Evolutionary conservation across 1,284 basidiomycete genomes (phyloP), one percentile per base, ranked within the genome.

Genomic region (Laetiporus sulphureus): DNA sequence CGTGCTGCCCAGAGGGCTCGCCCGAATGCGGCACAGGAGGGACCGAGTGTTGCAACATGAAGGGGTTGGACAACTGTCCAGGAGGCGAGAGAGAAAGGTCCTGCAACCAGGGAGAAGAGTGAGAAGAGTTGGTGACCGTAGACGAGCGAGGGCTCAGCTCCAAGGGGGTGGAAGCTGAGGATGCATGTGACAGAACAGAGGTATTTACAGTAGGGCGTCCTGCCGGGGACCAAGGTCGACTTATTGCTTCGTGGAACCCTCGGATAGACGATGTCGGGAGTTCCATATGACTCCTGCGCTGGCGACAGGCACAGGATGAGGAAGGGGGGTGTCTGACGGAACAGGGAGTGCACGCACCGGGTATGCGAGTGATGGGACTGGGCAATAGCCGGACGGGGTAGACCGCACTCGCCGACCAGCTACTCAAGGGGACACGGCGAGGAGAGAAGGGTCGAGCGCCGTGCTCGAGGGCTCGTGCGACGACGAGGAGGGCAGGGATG

Each of bases 181-280:
- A 50, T 41, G 53, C 36, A 35, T 59, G 61, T 46, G 52, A 47
- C 16, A 60, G 41, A 32, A 63, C 51, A 7, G 65, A 59, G 19
- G 67, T 68, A 53, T 66, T 62, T 25, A 69, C 56, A 22, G 69
- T 63, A 29, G 67, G 65, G 34, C 65, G 63, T 45, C 61, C 58
- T 36, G 56, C 52, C 31, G 67, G 60, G 30, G 68, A 64, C 67
- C 69, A 71, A 38, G 60, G 48, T 50, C 58, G 59, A 40, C 53
- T 55, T 39, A 40, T 44, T 38, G 41, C 23, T 43, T 58, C 55
- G 47, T 45, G 46, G 46, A 47, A 55, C 33, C 44, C 57, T 52
- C 52, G 56, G 31, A 55, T 46, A 42, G 52, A 53, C 42, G 51
- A 51, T 35, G 50, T 47, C 37, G 53, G 52, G 45, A 55, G 50